A percentile compares a stretch with the other conserved stretches of the same genome.
Evolutionary conservation across 2,329 filamentous ascomycete species (phyloP).

Genomic region (Pezicula carpinea): DNA sequence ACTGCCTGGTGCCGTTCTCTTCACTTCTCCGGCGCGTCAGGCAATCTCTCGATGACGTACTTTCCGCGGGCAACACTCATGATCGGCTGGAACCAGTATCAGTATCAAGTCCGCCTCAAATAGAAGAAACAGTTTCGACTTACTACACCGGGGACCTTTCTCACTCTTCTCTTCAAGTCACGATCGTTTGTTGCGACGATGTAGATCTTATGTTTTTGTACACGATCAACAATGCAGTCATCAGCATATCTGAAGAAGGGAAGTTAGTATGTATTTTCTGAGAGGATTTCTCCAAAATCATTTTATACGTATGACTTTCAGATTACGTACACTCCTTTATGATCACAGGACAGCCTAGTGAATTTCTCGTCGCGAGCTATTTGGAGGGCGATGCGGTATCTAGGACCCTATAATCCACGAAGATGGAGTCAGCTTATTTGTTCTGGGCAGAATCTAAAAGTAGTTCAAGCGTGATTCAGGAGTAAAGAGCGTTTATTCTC

Average conservation of each 20-base stretch:
- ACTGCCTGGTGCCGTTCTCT: constrained; percentile 5
- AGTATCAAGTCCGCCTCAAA: no score
- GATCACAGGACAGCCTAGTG: constrained; percentile 80
- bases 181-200: constrained; percentile 75
- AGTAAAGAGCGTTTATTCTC: no score
- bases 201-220: constrained; percentile 71
- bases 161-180: constrained; percentile 68
- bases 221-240: constrained; percentile 56
- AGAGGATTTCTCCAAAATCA: neutral
- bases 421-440: no score
- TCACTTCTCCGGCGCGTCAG: constrained; percentile 66
- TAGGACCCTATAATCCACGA: constrained; percentile 56
- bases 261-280: neutral
- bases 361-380: constrained; percentile 89
- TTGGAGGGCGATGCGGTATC: constrained; percentile 79
- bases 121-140: no score
- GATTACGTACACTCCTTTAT: constrained; percentile 76
- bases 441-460: no score
- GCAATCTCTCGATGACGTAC: constrained; percentile 89
- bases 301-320: neutral
- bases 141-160: constrained; percentile 72
- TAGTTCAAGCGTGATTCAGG: no score
- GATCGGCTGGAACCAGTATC: no score
- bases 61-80: constrained; percentile 84
- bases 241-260: constrained; percentile 28